Base-by-base conservation (phyloP, 2,329 filamentous ascomycete species). In the Neofusicoccum laricinum region DNA sequence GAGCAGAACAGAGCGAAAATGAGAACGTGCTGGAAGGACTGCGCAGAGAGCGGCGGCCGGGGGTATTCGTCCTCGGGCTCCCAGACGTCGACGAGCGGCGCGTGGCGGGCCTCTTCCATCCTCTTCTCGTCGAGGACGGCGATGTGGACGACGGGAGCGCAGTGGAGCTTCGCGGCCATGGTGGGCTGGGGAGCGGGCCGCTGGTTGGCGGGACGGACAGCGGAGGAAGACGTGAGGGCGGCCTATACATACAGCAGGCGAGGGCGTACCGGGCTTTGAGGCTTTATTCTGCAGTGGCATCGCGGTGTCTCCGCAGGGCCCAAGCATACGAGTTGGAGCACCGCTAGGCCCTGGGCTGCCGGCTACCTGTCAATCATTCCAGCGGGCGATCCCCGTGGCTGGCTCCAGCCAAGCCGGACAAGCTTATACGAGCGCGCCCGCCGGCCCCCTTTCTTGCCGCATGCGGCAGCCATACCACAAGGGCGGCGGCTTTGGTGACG, bases 1-100 rank as follows among this genome's bases (percentile, higher is more conserved):
- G 63, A 64, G 53, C 46, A 50, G 53, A 50, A 61, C 30, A 64
- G 43, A n/a, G 63, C 51, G 17, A 64, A 64, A 21, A 64, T 51
- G 32, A 64, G 63, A 36, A 64, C 63, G 30, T 64, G 51, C 6
- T 38, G 40, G 32, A 64, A 61, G 8, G 53, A 59, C 12, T 61
- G 63, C 2, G 53, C 15, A 21, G 63, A 45, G 17, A 43, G 53
- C 3, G 51, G 30, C 8, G 63, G 63, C 45, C 21, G 6, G 5
- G 46, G 45, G 36, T 49, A 49, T 32, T 64, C 25, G 34, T 17
- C 48, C 6, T 50, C 59, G 7, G 36, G 45, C 46, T 62, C 46
- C 46, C 45, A 62, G 41, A 41, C 15, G 40, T 59, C 19, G 40
- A 50, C 46, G 21, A 32, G 25, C 21, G 11, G 46, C 2, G 3